Percentiles rank a stretch among this genome's conserved stretches.
Conservation (phyloP, 208 protist species). For the Trypanosomatidae sp. region DNA sequence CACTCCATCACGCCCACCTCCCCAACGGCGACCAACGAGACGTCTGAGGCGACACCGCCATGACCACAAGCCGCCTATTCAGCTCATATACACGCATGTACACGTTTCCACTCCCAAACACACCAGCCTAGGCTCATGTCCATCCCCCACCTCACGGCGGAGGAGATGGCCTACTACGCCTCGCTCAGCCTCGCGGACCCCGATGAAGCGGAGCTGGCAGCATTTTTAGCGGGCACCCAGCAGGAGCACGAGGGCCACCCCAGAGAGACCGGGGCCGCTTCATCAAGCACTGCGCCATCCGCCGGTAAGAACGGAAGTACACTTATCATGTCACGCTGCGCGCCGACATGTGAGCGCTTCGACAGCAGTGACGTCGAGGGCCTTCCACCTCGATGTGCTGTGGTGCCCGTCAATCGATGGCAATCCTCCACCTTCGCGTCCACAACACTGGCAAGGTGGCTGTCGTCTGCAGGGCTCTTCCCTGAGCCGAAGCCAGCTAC, state of each 20-base stretch:
- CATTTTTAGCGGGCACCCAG: slow-evolving; percentile 2
- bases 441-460: background rate
- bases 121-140: slow-evolving; percentile 7
- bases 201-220: slow-evolving; percentile 23
- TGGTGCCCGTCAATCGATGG: background rate
- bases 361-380: background rate
- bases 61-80: background rate
- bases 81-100: background rate
- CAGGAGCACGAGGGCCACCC: background rate
- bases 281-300: background rate
- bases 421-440: background rate
- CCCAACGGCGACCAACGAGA: background rate
- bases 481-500: background rate
- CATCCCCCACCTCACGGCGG: slow-evolving; percentile 36
- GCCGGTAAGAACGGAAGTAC: background rate
- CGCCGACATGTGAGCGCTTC: background rate
- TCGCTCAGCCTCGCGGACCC: slow-evolving; percentile 47
- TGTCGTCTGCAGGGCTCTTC: background rate
- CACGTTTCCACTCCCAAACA: background rate
- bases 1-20: background rate
- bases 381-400: background rate
- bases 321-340: background rate
- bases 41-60: background rate
- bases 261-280: background rate
- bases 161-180: slow-evolving; percentile 50